phyloP scores from a whole-genome alignment of 1,284 basidiomycete species.

The Apiotrichum gracile region DNA sequence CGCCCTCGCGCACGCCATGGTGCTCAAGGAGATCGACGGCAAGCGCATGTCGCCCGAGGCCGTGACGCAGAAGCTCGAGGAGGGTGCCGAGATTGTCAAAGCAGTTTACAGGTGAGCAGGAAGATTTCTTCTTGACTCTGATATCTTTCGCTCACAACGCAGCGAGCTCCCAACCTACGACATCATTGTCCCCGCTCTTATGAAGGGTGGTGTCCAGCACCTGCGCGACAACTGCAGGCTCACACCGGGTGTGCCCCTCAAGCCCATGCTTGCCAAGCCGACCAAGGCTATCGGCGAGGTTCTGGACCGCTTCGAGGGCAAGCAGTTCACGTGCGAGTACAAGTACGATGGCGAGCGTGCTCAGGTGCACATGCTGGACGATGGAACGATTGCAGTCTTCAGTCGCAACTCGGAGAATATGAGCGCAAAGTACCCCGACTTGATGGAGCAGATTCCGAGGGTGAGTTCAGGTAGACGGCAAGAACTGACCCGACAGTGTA shows the following conservation, averaged over 20 bases:
- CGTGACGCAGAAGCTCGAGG: constrained; percentile 68
- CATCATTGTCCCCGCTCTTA: constrained; percentile 82
- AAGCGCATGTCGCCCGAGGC: constrained; percentile 71
- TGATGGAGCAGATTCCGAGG: constrained; percentile 83
- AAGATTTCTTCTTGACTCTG: neutral
- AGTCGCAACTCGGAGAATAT: constrained; percentile 98
- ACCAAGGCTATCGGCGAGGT: constrained; percentile 99
- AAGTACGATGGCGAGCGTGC: constrained; percentile 99
- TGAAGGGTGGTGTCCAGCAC: constrained; percentile 69
- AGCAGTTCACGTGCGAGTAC: constrained; percentile 97
- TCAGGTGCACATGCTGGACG: constrained; percentile 76
- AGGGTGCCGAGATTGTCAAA: constrained; percentile 74
- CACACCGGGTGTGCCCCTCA: constrained; percentile 86
- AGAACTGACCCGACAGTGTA: constrained; percentile 57
- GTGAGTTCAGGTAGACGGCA: constrained; percentile 49
- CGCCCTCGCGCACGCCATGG: constrained; percentile 77
- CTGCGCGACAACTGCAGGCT: constrained; percentile 76
- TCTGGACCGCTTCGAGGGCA: constrained; percentile 91
- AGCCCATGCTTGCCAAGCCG: constrained; percentile 99
- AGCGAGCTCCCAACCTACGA: constrained; percentile 95
- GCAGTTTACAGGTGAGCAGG: constrained; percentile 74
- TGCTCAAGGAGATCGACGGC: constrained; percentile 70
- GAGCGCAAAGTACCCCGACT: constrained; percentile 98
- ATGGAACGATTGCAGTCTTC: constrained; percentile 80
- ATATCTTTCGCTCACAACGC: neutral